phyloP scores from a whole-genome alignment of 176 grass and related monocot genomes.

The Thinopyrum elongatum region DNA sequence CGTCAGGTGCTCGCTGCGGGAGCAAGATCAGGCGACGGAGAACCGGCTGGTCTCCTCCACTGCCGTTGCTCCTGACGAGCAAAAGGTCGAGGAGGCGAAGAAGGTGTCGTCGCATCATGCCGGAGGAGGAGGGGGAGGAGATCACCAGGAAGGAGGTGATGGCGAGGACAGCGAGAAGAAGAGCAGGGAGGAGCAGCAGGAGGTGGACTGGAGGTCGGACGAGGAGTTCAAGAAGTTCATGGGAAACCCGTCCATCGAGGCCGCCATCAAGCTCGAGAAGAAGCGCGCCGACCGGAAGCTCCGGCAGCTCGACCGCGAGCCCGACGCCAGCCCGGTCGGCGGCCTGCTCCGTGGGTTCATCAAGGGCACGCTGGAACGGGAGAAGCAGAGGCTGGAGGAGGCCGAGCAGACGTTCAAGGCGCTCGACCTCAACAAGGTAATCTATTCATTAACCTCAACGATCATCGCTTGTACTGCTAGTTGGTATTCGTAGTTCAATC shows the following conservation, averaged over 20 bases:
- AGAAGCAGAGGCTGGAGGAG: slow-evolving; percentile 84
- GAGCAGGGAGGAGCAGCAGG: slow-evolving; percentile 69
- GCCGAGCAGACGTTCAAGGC: slow-evolving; percentile 84
- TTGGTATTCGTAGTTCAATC: not conserved
- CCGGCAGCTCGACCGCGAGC: slow-evolving; percentile 79
- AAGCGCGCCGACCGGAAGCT: slow-evolving; percentile 77
- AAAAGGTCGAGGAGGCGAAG: not conserved
- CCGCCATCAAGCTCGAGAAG: slow-evolving; percentile 96
- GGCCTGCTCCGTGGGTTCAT: slow-evolving; percentile 53
- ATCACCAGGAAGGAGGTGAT: not conserved
- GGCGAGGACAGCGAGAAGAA: not conserved
- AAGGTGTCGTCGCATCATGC: not conserved
- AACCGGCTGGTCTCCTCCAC: slow-evolving; percentile 7
- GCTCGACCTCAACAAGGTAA: slow-evolving; percentile 87
- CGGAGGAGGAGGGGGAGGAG: not conserved
- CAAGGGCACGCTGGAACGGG: slow-evolving; percentile 57
- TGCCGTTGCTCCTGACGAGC: slow-evolving; percentile 36
- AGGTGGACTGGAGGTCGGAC: slow-evolving; percentile 94
- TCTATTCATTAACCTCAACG: not conserved
- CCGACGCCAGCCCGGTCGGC: slow-evolving; percentile 62
- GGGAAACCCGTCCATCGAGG: slow-evolving; percentile 95
- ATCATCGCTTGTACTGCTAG: not conserved
- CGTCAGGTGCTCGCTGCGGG: slow-evolving; percentile 45
- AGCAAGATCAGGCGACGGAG: slow-evolving; percentile 45
- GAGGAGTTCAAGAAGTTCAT: slow-evolving; percentile 99